Evolutionary conservation across 768 basidiomycete genomes (phyloP), one percentile per base, ranked within the genome.

Genomic region (Leccinum sublutescens): DNA sequence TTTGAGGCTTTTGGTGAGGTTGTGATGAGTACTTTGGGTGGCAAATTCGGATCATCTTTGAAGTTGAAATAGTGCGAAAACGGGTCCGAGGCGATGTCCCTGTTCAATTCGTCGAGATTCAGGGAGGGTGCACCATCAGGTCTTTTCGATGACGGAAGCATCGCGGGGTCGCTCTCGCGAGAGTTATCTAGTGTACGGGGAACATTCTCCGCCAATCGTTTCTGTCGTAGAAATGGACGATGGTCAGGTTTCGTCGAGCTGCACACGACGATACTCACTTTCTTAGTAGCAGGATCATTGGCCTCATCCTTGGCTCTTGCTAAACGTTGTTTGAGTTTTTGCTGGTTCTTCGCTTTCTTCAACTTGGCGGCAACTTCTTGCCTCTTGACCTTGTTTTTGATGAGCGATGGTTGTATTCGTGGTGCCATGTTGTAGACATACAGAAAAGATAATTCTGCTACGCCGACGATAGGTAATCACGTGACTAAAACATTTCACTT

Each of bases 121-220:
- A 72, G 61, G 21, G 76, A 75, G 5, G 79, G 78, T 33, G 73
- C 61, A 43, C 64, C 60, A 12, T 67, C 66, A 11, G 66, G 62
- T 33, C 43, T 57, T 52, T 71, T 66, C 11, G 75, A 75, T 9
- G 78, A 69, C 1, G 77, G 75, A 33, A 76, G 64, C 36, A 61
- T 59, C 61, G 61, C 63, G 7, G 87, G 87, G 68, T 89, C 89
- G 69, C 85, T 90, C 73, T 95, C 89, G 61, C 95, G 86, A 60
- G 86, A 90, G 71, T 98, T 98, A 70, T 99, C 97, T 23, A 98
- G 83, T 0, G 97, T 99, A 49, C 83, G 83, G 1, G 95, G 95
- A 10, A 95, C 80, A 78, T 97, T 97, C 66, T 89, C 85, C 6
- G 84, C 81, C 23, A 91, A 76, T 57, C 95, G 86, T 86, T 87